These are phyloP conservation scores for Cystobasidiaceae sp. DNA, from an alignment of 1,284 basidiomycete genomes.

Conservation along the genomic window DNA sequence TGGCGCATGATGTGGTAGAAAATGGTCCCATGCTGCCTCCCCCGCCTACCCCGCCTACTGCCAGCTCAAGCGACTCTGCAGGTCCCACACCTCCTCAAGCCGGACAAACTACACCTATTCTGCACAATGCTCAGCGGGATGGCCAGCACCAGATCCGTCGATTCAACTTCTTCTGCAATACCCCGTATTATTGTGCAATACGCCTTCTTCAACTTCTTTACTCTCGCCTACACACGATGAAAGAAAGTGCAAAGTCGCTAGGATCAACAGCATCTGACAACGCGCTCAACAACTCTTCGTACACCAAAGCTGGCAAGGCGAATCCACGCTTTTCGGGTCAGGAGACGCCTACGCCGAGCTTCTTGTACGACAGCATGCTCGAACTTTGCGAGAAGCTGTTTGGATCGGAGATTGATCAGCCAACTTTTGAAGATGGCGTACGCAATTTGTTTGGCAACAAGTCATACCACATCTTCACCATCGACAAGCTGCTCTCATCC, in stretches of 20 bases:
- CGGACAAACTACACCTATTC: neutral
- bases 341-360: conserved; percentile 38
- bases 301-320: neutral
- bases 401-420: conserved; percentile 82
- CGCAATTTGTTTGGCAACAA: conserved; percentile 94
- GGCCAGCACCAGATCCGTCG: conserved; percentile 26
- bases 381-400: conserved; percentile 89
- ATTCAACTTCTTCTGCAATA: conserved; percentile 77
- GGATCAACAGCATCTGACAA: conserved; percentile 33
- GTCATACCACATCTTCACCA: conserved; percentile 56
- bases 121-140: conserved; percentile 45
- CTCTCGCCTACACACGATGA: conserved; percentile 74
- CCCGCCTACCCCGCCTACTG: neutral
- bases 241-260: conserved; percentile 58
- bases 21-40: conserved; percentile 9
- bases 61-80: too few species aligned
- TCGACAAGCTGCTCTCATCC: conserved; percentile 47
- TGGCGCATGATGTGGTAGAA: conserved; percentile 6
- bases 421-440: conserved; percentile 88
- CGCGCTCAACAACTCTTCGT: neutral
- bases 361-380: conserved; percentile 78
- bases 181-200: conserved; percentile 82
- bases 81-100: too few species aligned
- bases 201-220: conserved; percentile 85
- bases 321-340: conserved; percentile 13